Percentiles rank a stretch among this genome's conserved stretches.
Conservation (phyloP, 2,329 filamentous ascomycete species). For the Tympanopsis confertula region DNA sequence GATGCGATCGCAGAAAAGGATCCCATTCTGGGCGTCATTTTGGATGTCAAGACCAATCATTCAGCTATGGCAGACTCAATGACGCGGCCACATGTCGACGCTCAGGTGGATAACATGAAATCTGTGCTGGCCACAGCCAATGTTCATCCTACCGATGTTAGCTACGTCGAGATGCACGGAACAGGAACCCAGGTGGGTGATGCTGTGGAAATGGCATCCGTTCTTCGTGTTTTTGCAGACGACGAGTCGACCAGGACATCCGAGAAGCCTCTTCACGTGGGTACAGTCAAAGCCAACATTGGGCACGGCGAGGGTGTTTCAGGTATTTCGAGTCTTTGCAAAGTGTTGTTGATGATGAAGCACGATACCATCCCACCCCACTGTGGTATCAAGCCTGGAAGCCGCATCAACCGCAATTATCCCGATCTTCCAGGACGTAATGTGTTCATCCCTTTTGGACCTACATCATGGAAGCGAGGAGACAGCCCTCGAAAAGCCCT, state of each 20-base stretch:
- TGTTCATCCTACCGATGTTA: conserved; percentile 39
- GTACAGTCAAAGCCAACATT: conserved; percentile 29
- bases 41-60: conserved; percentile 67
- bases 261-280: conserved; percentile 22
- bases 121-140: conserved; percentile 43
- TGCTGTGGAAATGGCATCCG: conserved; percentile 50
- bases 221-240: conserved; percentile 44
- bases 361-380: conserved; percentile 29
- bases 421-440: background rate
- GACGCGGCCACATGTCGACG: conserved; percentile 54
- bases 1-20: conserved; percentile 70
- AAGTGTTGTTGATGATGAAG: conserved; percentile 28
- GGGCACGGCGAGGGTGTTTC: conserved; percentile 28
- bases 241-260: too few relatives aligned
- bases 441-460: background rate
- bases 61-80: conserved; percentile 61
- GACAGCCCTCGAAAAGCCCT: background rate
- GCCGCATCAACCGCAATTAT: conserved; percentile 12
- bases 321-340: conserved; percentile 20
- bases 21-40: conserved; percentile 64
- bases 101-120: conserved; percentile 49
- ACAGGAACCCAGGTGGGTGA: conserved; percentile 64
- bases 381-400: conserved; percentile 28
- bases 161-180: conserved; percentile 59
- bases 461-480: background rate